Base-by-base conservation (phyloP, 2,329 filamentous ascomycete species). In the Trichoderma polysporum region DNA sequence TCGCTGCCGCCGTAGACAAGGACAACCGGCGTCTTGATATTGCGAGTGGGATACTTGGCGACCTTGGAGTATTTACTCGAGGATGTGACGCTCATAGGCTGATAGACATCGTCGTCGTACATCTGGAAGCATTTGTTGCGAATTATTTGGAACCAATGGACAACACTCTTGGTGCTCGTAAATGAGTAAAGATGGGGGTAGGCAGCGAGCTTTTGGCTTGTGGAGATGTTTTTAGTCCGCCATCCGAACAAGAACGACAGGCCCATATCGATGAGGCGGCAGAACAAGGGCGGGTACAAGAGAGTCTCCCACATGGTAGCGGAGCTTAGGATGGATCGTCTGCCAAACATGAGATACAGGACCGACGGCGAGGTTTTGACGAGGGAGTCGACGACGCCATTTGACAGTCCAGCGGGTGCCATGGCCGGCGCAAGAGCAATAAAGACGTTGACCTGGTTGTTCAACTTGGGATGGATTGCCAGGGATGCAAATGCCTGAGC, bases 81-180 rank as follows among this genome's bases (percentile, higher is more conserved):
- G 4, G 88, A 88, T 25, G 86, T 87, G 41, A 94, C 82, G 63
- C 88, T 88, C 68, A 97, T 82, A 0, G 90, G 90, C 31, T 90
- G 90, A 66, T 93, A 91, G 0, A 95, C 86, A 73, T 98, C 94
- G 76, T 99, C 95, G 76, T 99, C 95, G 78, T 94, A 98, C 92
- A 99, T 97, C 78, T 99, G 95, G 78, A 99, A 98, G 29, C 89
- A 93, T 73, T 93, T 92, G 74, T 94, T 97, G 70, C 95, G 90
- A 73, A 99, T 99, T 76, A 99, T 97, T 76, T 99, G 95, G 77
- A 99, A 99, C 95, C 95, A 99, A 76, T 99, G 95, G 0, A 99
- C 95, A 9, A 99, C 93, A 22, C 90, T 94, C 80, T 99, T 99
- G 66, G 93, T 97, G 76, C 92, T 97, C 0, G 94, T 97, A 77